phyloP scores from a whole-genome alignment of 345 rosid species.

The Lumnitzera racemosa region DNA sequence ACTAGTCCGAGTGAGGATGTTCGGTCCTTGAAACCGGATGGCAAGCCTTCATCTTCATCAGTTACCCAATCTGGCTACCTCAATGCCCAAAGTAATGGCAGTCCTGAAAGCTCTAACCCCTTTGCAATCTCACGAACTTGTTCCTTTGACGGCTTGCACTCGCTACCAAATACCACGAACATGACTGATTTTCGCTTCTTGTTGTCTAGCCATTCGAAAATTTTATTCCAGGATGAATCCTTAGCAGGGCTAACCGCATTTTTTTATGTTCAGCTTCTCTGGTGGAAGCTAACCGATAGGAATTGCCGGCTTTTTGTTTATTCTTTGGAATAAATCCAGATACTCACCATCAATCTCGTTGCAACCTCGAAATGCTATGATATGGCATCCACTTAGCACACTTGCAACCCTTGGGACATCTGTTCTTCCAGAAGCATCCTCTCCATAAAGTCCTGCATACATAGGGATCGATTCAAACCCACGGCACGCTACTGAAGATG shows the following conservation, averaged over 20 bases:
- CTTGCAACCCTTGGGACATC: constrained; percentile 7
- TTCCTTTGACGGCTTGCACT: constrained; percentile 15
- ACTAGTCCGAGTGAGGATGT: constrained; percentile 8
- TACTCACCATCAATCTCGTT: constrained; percentile 16
- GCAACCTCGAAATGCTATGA: constrained; percentile 18
- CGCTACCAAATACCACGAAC: constrained; percentile 26
- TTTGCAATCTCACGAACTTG: constrained; percentile 20
- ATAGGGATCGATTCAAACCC: constrained; percentile 1
- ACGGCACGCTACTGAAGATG: not conserved
- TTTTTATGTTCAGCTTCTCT: not conserved
- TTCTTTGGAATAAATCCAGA: constrained; percentile 2
- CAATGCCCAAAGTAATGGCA: constrained; percentile 27
- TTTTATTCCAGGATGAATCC: not conserved
- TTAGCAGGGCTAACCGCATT: not conserved
- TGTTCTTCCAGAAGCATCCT: constrained; percentile 11
- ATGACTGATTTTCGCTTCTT: constrained; percentile 19
- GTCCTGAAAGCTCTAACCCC: constrained; percentile 18
- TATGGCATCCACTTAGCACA: not conserved
- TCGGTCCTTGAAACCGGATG: constrained; percentile 8
- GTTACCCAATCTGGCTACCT: constrained; percentile 19
- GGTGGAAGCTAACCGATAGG: constrained; percentile 20
- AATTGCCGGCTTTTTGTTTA: constrained; percentile 9
- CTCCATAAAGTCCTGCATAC: not conserved
- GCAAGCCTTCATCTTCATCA: constrained; percentile 12
- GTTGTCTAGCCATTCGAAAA: constrained; percentile 20